Evolutionary conservation across 2,329 filamentous ascomycete genomes (phyloP).

Genomic region (Laburnicola sp.): DNA sequence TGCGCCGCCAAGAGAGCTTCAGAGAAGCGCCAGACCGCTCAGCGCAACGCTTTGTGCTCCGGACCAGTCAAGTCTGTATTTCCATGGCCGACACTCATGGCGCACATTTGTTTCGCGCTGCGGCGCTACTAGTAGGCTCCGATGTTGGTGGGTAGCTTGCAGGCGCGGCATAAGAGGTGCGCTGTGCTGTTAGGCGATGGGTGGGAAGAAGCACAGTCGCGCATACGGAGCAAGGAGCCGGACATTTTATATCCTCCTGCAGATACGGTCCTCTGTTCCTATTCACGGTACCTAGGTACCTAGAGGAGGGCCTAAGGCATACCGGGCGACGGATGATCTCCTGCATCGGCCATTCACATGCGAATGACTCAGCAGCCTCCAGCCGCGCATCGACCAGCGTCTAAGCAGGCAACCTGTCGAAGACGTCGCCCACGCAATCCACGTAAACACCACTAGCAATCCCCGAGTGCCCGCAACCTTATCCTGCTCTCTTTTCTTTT

Average conservation of each 20-base stretch:
- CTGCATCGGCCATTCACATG: neutral
- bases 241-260: constrained; percentile 2
- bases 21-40: constrained; percentile 10
- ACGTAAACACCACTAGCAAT: neutral
- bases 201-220: neutral
- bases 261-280: neutral
- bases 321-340: neutral
- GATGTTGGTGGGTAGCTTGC: neutral
- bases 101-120: constrained; percentile 6
- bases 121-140: constrained; percentile 7
- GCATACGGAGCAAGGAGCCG: neutral
- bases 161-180: neutral
- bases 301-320: neutral
- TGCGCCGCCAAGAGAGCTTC: constrained; percentile 6
- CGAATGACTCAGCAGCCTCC: constrained; percentile 7
- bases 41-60: constrained; percentile 7
- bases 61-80: neutral
- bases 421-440: constrained; percentile 2
- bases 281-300: neutral
- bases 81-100: constrained; percentile 5
- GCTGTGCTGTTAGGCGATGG: neutral
- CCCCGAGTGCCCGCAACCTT: neutral
- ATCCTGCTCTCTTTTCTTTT: neutral
- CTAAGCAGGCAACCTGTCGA: neutral
- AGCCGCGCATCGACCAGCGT: constrained; percentile 2